Conservation (phyloP, 768 basidiomycete genomes). For the Cystofilobasidium capitatum region DNA sequence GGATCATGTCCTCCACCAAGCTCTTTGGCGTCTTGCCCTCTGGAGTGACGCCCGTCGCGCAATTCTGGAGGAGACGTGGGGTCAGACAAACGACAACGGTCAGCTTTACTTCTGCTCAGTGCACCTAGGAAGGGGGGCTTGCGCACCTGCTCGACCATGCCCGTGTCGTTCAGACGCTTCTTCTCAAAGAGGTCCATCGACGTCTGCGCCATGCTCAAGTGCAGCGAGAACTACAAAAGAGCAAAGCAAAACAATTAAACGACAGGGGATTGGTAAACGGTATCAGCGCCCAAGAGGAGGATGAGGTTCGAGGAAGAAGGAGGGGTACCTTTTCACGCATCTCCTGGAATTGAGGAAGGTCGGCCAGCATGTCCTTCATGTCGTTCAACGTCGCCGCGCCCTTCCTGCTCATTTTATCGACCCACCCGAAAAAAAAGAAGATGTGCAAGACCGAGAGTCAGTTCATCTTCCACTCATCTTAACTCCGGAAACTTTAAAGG, state of each 20-base stretch:
- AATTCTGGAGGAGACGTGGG: slow-evolving; percentile 54
- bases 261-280: background rate
- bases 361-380: slow-evolving; percentile 99
- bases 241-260: background rate
- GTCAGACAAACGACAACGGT: background rate
- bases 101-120: background rate
- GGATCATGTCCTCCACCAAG: slow-evolving; percentile 97
- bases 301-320: background rate
- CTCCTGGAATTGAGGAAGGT: slow-evolving; percentile 85
- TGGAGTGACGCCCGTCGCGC: slow-evolving; percentile 79
- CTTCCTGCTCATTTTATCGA: slow-evolving; percentile 44
- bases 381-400: slow-evolving; percentile 83
- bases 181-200: slow-evolving; percentile 90
- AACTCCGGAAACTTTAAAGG: no score
- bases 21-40: slow-evolving; percentile 92
- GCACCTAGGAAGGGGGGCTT: background rate
- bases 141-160: slow-evolving; percentile 77
- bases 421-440: no score
- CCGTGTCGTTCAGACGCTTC: slow-evolving; percentile 70
- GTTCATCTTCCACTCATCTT: no score
- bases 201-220: slow-evolving; percentile 94
- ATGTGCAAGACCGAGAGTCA: no score
- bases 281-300: background rate
- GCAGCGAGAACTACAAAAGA: slow-evolving; percentile 69
- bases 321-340: slow-evolving; percentile 72